Evolutionary conservation across 1,139 yeast species (phyloP).

Genomic region (Yamadazyma siamensis): DNA sequence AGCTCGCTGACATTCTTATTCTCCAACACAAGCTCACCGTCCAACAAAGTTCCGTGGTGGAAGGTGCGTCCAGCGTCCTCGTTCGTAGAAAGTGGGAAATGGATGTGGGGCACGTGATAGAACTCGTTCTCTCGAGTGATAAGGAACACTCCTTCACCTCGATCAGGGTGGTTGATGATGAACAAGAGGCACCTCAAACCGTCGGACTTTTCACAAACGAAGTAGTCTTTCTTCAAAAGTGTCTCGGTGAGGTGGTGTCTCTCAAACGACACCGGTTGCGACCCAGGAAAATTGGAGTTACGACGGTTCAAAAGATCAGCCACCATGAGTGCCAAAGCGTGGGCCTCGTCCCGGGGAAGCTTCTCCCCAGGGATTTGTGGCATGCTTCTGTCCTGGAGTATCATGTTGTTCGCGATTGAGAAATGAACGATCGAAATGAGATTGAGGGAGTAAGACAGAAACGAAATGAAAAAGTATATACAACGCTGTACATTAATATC

Average conservation of each 20-base stretch:
- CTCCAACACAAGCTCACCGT: constrained; percentile 82
- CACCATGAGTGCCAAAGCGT: constrained; percentile 65
- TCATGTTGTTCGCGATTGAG: constrained; percentile 5
- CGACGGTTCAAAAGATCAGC: constrained; percentile 62
- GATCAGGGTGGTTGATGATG: constrained; percentile 64
- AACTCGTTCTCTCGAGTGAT: constrained; percentile 89
- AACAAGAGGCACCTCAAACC: constrained; percentile 80
- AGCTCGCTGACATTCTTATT: constrained; percentile 46
- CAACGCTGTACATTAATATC: no score
- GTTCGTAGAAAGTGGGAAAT: constrained; percentile 61
- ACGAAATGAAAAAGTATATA: background rate
- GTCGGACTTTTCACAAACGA: constrained; percentile 94
- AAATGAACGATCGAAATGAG: background rate
- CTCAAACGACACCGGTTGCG: constrained; percentile 93
- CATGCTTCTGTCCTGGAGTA: constrained; percentile 54
- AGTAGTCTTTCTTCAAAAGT: constrained; percentile 58
- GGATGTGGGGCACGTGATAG: constrained; percentile 75
- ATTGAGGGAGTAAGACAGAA: background rate
- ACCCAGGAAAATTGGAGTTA: constrained; percentile 67
- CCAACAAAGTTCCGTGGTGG: constrained; percentile 86
- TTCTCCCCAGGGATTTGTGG: constrained; percentile 83
- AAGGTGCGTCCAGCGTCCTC: constrained; percentile 52
- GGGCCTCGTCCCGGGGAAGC: constrained; percentile 69
- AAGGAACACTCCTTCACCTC: constrained; percentile 70
- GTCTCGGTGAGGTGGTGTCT: constrained; percentile 65